Percentiles rank a stretch among this genome's conserved stretches.
Conservation (phyloP, 164 flowering plant genomes). For the Nymphaea colorata region DNA sequence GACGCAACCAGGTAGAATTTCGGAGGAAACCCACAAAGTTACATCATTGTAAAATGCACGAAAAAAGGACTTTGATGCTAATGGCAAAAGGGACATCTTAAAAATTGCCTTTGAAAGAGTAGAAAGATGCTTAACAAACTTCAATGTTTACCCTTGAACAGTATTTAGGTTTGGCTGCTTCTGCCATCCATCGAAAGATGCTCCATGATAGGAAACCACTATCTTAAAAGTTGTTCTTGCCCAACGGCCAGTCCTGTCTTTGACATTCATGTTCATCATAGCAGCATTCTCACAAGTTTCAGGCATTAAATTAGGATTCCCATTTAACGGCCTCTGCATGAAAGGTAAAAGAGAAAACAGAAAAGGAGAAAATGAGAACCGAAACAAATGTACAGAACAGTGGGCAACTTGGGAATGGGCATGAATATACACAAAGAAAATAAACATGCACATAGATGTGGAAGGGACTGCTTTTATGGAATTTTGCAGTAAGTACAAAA, state of each 20-base stretch:
- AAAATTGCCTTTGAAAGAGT: no score
- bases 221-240: slow-evolving; percentile 68
- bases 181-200: slow-evolving; percentile 97
- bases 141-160: slow-evolving; percentile 59
- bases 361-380: background rate
- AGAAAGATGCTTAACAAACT: no score
- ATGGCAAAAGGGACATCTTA: no score
- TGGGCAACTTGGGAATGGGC: no score
- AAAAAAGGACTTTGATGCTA: no score
- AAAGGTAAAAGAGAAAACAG: background rate
- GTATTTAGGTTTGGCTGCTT: slow-evolving; percentile 86
- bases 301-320: slow-evolving; percentile 9
- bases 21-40: no score
- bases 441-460: background rate
- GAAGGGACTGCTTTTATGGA: background rate
- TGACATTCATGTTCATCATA: slow-evolving; percentile 9
- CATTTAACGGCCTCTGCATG: slow-evolving; percentile 7
- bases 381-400: background rate
- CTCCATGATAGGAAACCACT: slow-evolving; percentile 66
- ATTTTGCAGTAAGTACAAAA: no score
- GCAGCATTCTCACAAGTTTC: slow-evolving; percentile 23
- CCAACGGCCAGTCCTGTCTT: slow-evolving; percentile 54
- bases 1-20: no score
- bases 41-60: no score
- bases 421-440: background rate